Percentiles rank a stretch among this genome's conserved stretches.
Evolutionary conservation across 495 filamentous ascomycete genomes (phyloP).

Genomic region (Lepraria neglecta): DNA sequence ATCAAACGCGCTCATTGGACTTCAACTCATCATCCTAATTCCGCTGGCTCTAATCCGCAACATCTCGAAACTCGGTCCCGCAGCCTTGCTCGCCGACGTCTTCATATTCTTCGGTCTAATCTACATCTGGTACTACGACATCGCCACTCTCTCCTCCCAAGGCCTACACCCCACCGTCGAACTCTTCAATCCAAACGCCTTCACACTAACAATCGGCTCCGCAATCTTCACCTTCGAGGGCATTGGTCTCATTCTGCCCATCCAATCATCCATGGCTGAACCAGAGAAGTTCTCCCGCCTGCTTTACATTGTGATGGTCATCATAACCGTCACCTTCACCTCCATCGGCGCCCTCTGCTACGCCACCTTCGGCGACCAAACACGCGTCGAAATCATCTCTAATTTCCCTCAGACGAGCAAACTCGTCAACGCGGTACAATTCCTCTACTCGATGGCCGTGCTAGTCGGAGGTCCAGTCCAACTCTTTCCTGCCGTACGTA

Average conservation of each 20-base stretch:
- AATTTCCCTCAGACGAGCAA: constrained; percentile 57
- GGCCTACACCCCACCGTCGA: constrained; percentile 47
- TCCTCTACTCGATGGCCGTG: constrained; percentile 59
- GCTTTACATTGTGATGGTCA: constrained; percentile 52
- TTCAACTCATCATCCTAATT: constrained; percentile 51
- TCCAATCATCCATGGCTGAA: constrained; percentile 56
- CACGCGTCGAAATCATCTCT: constrained; percentile 56
- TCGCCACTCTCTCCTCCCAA: constrained; percentile 40
- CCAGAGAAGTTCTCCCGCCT: constrained; percentile 54
- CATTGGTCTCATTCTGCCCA: constrained; percentile 59
- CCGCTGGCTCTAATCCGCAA: constrained; percentile 58
- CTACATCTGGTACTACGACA: constrained; percentile 60
- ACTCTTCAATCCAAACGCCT: constrained; percentile 55
- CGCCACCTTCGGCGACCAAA: constrained; percentile 53
- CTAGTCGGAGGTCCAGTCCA: constrained; percentile 58
- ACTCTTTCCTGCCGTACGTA: constrained; percentile 57
- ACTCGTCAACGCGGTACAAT: constrained; percentile 59
- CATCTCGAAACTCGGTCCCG: constrained; percentile 56
- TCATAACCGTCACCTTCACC: constrained; percentile 59
- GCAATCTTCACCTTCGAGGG: constrained; percentile 65
- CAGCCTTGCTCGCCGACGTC: constrained; percentile 53
- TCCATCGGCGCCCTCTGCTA: constrained; percentile 59
- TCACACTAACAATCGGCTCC: constrained; percentile 56
- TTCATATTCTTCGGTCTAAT: constrained; percentile 57
- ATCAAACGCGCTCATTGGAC: constrained; percentile 43